These are phyloP conservation scores for Loxodes magnus DNA, from an alignment of 73 alveolate genomes.

Conservation along the genomic window DNA sequence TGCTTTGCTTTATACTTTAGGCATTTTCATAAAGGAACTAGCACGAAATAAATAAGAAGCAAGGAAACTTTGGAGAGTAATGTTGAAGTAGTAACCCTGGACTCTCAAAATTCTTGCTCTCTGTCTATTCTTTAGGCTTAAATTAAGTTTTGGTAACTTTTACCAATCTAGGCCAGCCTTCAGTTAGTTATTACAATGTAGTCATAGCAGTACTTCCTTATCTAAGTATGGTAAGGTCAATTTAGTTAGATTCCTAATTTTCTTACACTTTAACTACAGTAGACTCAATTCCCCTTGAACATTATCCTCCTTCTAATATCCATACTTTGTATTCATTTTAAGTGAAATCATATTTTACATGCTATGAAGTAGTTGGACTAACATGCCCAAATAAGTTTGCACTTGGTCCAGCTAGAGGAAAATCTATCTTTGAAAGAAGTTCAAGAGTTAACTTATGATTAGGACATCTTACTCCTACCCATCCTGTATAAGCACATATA, in stretches of 20 bases:
- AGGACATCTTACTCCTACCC: conserved; percentile 80
- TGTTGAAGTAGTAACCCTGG: conserved; percentile 79
- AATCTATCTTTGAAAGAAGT: conserved; percentile 32
- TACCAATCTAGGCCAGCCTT: conserved; percentile 20
- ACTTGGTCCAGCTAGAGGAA: conserved; percentile 86
- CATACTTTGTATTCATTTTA: conserved; percentile 46
- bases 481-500: conserved; percentile 77
- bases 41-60: conserved; percentile 45
- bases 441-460: conserved; percentile 46
- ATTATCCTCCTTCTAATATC: conserved; percentile 74
- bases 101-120: conserved; percentile 51
- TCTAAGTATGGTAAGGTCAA: conserved; percentile 12
- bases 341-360: conserved; percentile 66
- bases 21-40: conserved; percentile 3
- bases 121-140: conserved; percentile 27
- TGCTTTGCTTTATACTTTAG: conserved; percentile 15
- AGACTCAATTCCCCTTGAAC: conserved; percentile 76
- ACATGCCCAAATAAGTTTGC: conserved; percentile 87
- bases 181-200: conserved; percentile 17
- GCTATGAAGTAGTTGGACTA: conserved; percentile 77
- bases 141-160: conserved; percentile 15
- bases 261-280: conserved; percentile 62
- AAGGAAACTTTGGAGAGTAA: conserved; percentile 71
- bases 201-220: conserved; percentile 66
- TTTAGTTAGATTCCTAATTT: conserved; percentile 10